phyloP scores from a whole-genome alignment of 805 yeast species.

The Cyberlindnera mycetangii region DNA sequence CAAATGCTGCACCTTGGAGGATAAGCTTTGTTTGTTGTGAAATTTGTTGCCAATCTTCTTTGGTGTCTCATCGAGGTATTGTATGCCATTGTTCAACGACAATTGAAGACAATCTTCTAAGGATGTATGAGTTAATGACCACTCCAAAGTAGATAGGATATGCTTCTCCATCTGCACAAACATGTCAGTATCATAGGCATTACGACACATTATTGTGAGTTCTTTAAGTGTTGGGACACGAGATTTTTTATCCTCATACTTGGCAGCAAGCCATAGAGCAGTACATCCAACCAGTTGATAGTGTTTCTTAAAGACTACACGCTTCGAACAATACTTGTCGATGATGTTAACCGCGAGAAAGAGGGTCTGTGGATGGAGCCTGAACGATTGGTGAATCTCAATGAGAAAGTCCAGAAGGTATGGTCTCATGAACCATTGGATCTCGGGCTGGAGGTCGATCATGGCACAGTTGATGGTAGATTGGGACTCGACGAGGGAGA shows the following conservation, averaged over 20 bases:
- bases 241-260: constrained; percentile 64
- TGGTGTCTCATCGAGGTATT: constrained; percentile 21
- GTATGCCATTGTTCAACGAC: constrained; percentile 13
- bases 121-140: constrained; percentile 42
- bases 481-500: constrained; percentile 36
- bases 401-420: constrained; percentile 74
- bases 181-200: constrained; percentile 58
- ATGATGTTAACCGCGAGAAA: constrained; percentile 66
- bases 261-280: constrained; percentile 85
- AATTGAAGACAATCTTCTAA: constrained; percentile 29
- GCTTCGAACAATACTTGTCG: constrained; percentile 79
- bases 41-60: constrained; percentile 17
- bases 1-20: constrained; percentile 24
- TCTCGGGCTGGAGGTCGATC: constrained; percentile 84
- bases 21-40: constrained; percentile 13
- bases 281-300: constrained; percentile 84
- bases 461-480: constrained; percentile 38
- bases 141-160: constrained; percentile 64
- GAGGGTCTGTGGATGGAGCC: constrained; percentile 61
- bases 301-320: constrained; percentile 77
- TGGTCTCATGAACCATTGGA: constrained; percentile 75
- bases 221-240: constrained; percentile 66
- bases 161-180: constrained; percentile 80
- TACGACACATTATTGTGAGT: constrained; percentile 62
- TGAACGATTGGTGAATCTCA: constrained; percentile 60